Conservation (phyloP, 148 eudicot species). For the Arbutus unedo region DNA sequence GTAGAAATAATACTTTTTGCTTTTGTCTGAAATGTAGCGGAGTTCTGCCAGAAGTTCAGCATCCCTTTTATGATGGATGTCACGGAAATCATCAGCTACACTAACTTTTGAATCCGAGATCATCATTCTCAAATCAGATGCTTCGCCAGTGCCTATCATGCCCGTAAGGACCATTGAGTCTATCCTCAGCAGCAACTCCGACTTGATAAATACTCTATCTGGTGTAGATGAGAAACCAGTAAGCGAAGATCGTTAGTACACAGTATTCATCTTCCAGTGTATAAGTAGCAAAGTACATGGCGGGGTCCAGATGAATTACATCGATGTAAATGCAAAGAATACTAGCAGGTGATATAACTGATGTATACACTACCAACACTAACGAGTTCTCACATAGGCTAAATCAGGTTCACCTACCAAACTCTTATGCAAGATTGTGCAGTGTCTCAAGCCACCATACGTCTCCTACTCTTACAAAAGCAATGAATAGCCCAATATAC, state of each 20-base stretch:
- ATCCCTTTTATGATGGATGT: slow-evolving; percentile 41
- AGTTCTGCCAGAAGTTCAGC: slow-evolving; percentile 50
- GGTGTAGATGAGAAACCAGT: slow-evolving; percentile 13
- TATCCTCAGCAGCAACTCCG: slow-evolving; percentile 57
- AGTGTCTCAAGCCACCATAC: slow-evolving; percentile 1
- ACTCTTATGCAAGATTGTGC: background rate
- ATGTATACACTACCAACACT: background rate
- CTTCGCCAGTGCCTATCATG: slow-evolving; percentile 44
- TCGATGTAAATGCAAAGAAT: background rate
- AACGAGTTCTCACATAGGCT: background rate
- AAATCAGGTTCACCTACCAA: background rate
- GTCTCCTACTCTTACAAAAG: background rate
- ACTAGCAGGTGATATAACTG: background rate
- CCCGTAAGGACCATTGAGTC: slow-evolving; percentile 66
- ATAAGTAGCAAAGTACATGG: background rate
- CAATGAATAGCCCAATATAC: background rate
- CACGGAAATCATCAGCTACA: slow-evolving; percentile 34
- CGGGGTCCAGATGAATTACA: background rate
- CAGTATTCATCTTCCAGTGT: background rate
- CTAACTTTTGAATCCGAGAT: slow-evolving; percentile 37
- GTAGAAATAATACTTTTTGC: slow-evolving; percentile 34
- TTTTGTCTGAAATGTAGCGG: slow-evolving; percentile 36
- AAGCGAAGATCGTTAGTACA: slow-evolving; percentile 8
- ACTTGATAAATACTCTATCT: slow-evolving; percentile 40
- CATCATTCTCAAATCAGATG: slow-evolving; percentile 50